Conservation (phyloP, 805 yeast species). For the Maudiozyma pseudohumilis region DNA sequence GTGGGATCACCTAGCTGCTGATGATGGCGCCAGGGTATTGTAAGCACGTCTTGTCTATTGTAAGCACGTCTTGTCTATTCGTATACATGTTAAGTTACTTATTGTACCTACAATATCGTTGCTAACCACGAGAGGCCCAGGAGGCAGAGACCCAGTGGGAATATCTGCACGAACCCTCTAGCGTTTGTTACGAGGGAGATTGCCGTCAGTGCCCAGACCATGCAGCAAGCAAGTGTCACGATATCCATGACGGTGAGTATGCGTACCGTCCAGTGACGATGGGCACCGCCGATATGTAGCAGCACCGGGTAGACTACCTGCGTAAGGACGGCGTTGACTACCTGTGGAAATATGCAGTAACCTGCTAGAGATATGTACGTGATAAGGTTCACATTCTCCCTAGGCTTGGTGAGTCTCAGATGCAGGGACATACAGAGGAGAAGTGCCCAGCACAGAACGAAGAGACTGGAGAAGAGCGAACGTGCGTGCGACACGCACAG, state of each 20-base stretch:
- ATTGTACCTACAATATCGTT: slow-evolving; percentile 8
- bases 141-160: slow-evolving; percentile 21
- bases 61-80: no score
- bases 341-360: slow-evolving; percentile 29
- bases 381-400: slow-evolving; percentile 18
- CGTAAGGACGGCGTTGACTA: slow-evolving; percentile 19
- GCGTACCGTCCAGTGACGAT: slow-evolving; percentile 11
- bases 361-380: slow-evolving; percentile 27
- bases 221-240: slow-evolving; percentile 11
- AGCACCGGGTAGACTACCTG: slow-evolving; percentile 21
- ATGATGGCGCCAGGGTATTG: no score
- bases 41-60: no score
- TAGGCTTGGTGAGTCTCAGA: slow-evolving; percentile 20
- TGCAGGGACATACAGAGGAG: slow-evolving; percentile 25
- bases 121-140: slow-evolving; percentile 24
- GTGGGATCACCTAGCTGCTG: no score
- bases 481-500: slow-evolving; percentile 25
- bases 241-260: slow-evolving; percentile 12
- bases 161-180: slow-evolving; percentile 16
- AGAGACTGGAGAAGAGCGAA: slow-evolving; percentile 25
- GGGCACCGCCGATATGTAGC: slow-evolving; percentile 8
- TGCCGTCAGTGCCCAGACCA: slow-evolving; percentile 22
- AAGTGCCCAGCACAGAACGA: slow-evolving; percentile 25
- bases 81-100: no score
- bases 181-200: slow-evolving; percentile 19